Percentiles rank a stretch among this genome's conserved stretches.
phyloP scores from a whole-genome alignment of 495 filamentous ascomycete species.

The Choiromyces venosus region DNA sequence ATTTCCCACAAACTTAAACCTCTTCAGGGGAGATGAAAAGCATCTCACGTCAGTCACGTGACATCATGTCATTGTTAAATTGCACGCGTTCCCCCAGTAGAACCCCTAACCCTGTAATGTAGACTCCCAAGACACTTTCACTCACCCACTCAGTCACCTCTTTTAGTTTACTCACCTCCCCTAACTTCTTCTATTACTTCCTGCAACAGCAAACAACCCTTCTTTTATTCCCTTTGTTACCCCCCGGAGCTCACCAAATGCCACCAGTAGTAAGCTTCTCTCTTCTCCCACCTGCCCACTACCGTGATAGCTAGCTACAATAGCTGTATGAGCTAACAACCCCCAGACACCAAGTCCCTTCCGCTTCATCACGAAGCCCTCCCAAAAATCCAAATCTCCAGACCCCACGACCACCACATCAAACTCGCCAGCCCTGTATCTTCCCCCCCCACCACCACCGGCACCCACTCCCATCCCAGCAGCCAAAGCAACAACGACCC shows the following conservation, averaged over 20 bases:
- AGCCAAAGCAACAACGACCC: background rate
- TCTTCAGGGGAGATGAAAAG: background rate
- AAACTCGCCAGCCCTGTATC: background rate
- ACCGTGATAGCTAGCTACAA: background rate
- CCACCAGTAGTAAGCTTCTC: background rate
- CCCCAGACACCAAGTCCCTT: background rate
- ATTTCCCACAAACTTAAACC: background rate
- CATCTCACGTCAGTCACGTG: background rate
- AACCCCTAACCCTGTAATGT: background rate
- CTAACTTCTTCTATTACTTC: background rate
- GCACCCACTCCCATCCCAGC: background rate
- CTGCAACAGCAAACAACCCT: background rate
- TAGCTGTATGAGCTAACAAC: background rate
- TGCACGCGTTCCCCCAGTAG: background rate
- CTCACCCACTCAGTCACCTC: background rate
- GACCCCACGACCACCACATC: background rate
- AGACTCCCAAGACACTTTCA: background rate
- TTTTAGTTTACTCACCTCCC: background rate
- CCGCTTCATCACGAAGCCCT: background rate
- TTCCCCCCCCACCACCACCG: background rate
- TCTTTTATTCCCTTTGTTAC: background rate
- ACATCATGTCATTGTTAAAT: background rate
- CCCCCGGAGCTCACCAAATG: background rate
- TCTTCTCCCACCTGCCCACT: background rate
- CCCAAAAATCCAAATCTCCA: background rate